Evolutionary conservation across 257 asterid species (phyloP).

Genomic region (Capsicum rhomboideum): DNA sequence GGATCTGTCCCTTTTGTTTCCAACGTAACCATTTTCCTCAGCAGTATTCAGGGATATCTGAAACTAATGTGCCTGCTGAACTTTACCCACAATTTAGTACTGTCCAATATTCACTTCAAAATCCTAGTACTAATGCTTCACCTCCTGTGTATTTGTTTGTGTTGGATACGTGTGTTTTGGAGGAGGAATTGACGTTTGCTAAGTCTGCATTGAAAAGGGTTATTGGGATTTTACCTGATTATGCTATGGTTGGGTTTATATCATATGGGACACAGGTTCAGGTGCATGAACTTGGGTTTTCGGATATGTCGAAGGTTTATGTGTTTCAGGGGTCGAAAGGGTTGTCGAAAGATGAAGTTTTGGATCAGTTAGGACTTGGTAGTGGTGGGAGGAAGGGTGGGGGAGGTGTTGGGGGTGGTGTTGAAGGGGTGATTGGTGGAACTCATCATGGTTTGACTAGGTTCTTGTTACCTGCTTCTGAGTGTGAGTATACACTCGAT

Average conservation of each 20-base stretch:
- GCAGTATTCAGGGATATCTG: conserved; percentile 53
- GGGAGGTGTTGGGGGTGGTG: conserved; percentile 27
- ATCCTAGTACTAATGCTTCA: background rate
- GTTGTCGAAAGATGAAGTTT: conserved; percentile 70
- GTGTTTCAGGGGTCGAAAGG: conserved; percentile 86
- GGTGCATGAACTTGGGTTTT: conserved; percentile 91
- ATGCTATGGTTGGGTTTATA: conserved; percentile 91
- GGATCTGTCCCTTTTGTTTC: conserved; percentile 98
- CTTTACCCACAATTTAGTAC: conserved; percentile 82
- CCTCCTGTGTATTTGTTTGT: conserved; percentile 56
- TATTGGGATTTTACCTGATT: conserved; percentile 82
- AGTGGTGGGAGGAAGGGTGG: conserved; percentile 38
- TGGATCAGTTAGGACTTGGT: conserved; percentile 83
- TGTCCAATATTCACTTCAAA: conserved; percentile 42
- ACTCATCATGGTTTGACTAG: conserved; percentile 53
- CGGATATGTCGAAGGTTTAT: conserved; percentile 79
- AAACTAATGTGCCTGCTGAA: conserved; percentile 79
- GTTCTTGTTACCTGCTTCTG: conserved; percentile 83
- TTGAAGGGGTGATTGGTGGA: background rate
- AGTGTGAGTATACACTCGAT: conserved; percentile 72
- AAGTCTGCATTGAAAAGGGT: conserved; percentile 85
- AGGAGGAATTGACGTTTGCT: conserved; percentile 81
- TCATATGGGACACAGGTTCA: conserved; percentile 95
- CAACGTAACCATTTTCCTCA: conserved; percentile 82
- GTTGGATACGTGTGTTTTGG: conserved; percentile 84